Percentiles rank a stretch among this genome's conserved stretches.
These are phyloP conservation scores for Fragilariopsis cylindrus DNA, from an alignment of 108 stramenopile species.

Conservation along the genomic window DNA sequence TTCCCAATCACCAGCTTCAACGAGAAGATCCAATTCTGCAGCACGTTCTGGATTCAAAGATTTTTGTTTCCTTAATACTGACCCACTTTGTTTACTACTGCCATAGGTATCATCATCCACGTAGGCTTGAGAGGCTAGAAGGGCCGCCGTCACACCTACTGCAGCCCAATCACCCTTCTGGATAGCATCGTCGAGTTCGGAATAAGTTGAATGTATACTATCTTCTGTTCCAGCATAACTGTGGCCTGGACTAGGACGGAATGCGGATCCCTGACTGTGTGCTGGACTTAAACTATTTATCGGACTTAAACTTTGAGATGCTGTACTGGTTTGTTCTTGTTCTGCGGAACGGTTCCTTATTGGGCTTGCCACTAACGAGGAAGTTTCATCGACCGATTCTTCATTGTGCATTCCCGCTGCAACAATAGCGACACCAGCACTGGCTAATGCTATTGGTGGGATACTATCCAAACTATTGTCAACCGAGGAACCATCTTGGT, in stretches of 20 bases:
- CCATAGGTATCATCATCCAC: constrained; percentile 33
- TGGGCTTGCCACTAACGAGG: background rate
- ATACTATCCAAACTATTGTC: constrained; percentile 40
- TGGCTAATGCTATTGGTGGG: constrained; percentile 22
- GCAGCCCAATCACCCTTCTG: constrained; percentile 88
- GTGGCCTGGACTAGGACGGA: background rate
- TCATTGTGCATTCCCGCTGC: constrained; percentile 39
- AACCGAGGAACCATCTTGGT: constrained; percentile 45
- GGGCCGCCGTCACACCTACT: constrained; percentile 81
- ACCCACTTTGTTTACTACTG: constrained; percentile 19
- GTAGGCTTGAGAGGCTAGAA: constrained; percentile 54
- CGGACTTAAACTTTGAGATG: constrained; percentile 27
- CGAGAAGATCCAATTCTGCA: constrained; percentile 78
- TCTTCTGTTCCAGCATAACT: constrained; percentile 16
- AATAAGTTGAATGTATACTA: constrained; percentile 20
- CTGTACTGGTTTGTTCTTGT: constrained; percentile 24
- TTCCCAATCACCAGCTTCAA: constrained; percentile 88
- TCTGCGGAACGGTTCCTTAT: background rate
- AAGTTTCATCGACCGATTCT: constrained; percentile 33
- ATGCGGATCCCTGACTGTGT: constrained; percentile 17
- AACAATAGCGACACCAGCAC: constrained; percentile 35
- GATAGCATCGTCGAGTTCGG: constrained; percentile 75
- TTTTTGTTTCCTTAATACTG: background rate
- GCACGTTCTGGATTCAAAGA: constrained; percentile 54
- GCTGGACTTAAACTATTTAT: background rate